These are phyloP conservation scores for Helicocarpus griseus DNA, from an alignment of 2,329 filamentous ascomycete genomes.

Conservation along the genomic window DNA sequence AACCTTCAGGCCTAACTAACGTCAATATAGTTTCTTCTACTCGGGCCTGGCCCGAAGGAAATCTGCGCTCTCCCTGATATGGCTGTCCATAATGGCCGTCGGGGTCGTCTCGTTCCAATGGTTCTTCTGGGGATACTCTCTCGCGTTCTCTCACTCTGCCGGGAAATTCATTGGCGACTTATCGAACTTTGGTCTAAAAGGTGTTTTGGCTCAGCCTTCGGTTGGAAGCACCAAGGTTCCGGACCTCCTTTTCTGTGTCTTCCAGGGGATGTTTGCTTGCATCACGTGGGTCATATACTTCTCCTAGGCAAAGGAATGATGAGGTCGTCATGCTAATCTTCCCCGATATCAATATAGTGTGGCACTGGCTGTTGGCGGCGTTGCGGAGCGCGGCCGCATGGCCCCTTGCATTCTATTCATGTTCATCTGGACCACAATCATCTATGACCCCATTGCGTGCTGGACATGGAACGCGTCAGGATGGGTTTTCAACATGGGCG, in stretches of 20 bases:
- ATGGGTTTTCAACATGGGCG: constrained; percentile 71
- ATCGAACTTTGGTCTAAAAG: constrained; percentile 66
- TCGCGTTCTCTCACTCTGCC: constrained; percentile 52
- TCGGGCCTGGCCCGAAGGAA: constrained; percentile 81
- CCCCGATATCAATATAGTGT: constrained; percentile 44
- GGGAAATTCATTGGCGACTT: constrained; percentile 55
- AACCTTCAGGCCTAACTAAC: constrained; percentile 8
- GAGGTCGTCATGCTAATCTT: too few relatives aligned
- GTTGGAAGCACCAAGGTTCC: constrained; percentile 65
- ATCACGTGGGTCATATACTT: constrained; percentile 58
- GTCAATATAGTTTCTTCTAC: constrained; percentile 68
- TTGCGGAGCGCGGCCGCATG: constrained; percentile 80
- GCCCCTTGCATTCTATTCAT: constrained; percentile 84
- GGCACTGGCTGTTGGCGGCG: constrained; percentile 72
- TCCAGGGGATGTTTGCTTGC: constrained; percentile 51
- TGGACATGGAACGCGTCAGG: constrained; percentile 86
- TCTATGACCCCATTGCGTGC: constrained; percentile 89
- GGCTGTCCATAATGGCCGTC: constrained; percentile 72
- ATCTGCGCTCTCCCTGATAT: constrained; percentile 77
- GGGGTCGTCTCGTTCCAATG: constrained; percentile 79
- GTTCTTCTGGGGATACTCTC: constrained; percentile 70
- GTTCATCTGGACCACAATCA: constrained; percentile 82
- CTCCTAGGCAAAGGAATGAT: background rate
- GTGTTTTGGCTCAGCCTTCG: constrained; percentile 65
- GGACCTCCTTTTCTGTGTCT: constrained; percentile 75